Conservation (phyloP, 192 early-diverging fungal genomes). For the Umbelopsis vinacea region DNA sequence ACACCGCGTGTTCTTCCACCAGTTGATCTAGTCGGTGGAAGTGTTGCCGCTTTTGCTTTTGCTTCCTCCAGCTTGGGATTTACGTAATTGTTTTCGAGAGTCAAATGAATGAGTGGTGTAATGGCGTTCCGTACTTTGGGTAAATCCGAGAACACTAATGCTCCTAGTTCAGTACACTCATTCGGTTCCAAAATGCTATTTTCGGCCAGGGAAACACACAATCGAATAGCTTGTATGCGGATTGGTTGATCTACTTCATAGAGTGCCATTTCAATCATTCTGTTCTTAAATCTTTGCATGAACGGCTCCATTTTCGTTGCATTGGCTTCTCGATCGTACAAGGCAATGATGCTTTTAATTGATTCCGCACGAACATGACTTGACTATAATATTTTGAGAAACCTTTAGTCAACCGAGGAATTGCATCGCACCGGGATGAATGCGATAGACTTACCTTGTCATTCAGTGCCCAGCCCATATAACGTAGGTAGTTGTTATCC, state of each 20-base stretch:
- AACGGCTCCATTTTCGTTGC: conserved; percentile 61
- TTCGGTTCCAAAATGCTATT: conserved; percentile 67
- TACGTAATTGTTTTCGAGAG: conserved; percentile 48
- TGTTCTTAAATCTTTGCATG: conserved; percentile 67
- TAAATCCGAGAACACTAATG: conserved; percentile 75
- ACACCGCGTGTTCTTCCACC: conserved; percentile 5
- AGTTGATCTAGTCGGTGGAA: not conserved
- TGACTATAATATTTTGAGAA: not conserved
- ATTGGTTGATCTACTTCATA: conserved; percentile 64
- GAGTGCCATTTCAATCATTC: conserved; percentile 79
- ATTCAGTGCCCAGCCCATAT: conserved; percentile 86
- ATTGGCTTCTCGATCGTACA: conserved; percentile 63
- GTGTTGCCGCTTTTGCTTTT: conserved; percentile 20
- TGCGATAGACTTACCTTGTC: conserved; percentile 60
- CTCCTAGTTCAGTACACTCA: conserved; percentile 62
- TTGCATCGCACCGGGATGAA: not conserved
- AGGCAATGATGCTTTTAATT: conserved; percentile 61
- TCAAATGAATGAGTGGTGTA: conserved; percentile 60
- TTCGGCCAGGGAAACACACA: conserved; percentile 48
- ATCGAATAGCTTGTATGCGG: conserved; percentile 53
- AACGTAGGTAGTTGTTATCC: conserved; percentile 75
- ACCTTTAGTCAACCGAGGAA: not conserved
- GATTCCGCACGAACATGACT: conserved; percentile 68
- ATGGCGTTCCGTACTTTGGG: conserved; percentile 66
- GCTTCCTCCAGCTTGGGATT: conserved; percentile 31